Conservation (phyloP, 1,284 basidiomycete species). For the Gymnopus androsaceus region DNA sequence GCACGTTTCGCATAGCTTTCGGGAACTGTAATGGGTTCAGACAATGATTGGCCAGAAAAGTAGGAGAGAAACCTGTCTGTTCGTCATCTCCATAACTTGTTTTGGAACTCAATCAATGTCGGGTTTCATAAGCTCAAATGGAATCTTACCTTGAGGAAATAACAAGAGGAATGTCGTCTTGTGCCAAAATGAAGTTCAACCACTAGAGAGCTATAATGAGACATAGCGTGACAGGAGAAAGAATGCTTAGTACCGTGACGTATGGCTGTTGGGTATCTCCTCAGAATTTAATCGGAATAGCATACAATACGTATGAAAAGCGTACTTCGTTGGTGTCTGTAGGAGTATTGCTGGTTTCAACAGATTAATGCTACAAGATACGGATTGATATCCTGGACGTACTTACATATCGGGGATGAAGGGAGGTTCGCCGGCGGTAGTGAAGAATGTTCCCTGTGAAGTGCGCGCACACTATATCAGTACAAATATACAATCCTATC, state of each 20-base stretch:
- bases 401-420: conserved; percentile 57
- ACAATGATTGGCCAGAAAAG: background rate
- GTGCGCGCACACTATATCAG: too few relatives aligned
- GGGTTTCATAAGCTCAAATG: too few relatives aligned
- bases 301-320: too few relatives aligned
- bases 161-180: conserved; percentile 12
- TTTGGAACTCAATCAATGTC: too few relatives aligned
- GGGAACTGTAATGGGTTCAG: conserved; percentile 14
- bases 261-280: too few relatives aligned
- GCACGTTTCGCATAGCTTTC: conserved; percentile 15
- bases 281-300: too few relatives aligned
- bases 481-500: background rate
- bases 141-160: conserved; percentile 15
- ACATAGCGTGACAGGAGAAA: conserved; percentile 23
- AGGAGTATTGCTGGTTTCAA: too few relatives aligned
- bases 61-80: conserved; percentile 27
- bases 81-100: conserved; percentile 39
- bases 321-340: conserved; percentile 24
- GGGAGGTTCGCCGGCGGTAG: conserved; percentile 55
- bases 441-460: conserved; percentile 30
- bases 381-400: too few relatives aligned
- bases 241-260: conserved; percentile 1
- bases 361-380: too few relatives aligned
- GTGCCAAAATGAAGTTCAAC: conserved; percentile 17
- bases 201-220: conserved; percentile 38